Conservation (phyloP, 768 basidiomycete genomes). For the Bullera alba region DNA sequence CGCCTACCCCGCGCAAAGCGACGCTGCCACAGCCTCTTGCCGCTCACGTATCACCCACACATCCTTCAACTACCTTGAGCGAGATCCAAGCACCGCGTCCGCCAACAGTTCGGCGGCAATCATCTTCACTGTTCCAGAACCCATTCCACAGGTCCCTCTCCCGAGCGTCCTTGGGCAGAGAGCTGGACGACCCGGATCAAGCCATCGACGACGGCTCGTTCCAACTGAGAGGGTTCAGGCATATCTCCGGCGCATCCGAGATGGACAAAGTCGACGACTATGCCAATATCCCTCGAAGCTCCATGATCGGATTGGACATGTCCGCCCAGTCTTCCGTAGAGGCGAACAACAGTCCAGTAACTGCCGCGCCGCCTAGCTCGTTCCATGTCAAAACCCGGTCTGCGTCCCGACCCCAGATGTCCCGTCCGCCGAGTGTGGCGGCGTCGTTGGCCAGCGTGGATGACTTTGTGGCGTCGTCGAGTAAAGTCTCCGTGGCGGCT, state of each 20-base stretch:
- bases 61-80: too few relatives aligned
- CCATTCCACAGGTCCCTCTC: constrained; percentile 26
- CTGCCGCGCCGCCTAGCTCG: constrained; percentile 1
- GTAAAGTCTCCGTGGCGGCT: constrained; percentile 27
- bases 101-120: constrained; percentile 20
- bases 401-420: constrained; percentile 7
- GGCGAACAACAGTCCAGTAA: background rate
- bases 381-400: background rate
- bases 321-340: background rate
- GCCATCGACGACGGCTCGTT: constrained; percentile 28
- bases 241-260: constrained; percentile 33
- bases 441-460: constrained; percentile 18
- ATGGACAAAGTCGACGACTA: constrained; percentile 6
- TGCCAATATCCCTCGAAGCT: background rate
- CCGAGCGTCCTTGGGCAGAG: constrained; percentile 19
- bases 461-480: constrained; percentile 11
- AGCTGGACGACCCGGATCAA: constrained; percentile 2
- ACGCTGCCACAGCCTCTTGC: background rate
- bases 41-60: background rate
- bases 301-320: background rate
- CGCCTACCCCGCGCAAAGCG: constrained; percentile 24
- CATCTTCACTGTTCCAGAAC: constrained; percentile 23
- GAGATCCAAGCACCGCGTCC: constrained; percentile 3
- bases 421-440: constrained; percentile 30
- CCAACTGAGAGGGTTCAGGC: constrained; percentile 34